Percentiles rank a stretch among this genome's conserved stretches.
Evolutionary conservation across 768 basidiomycete species (phyloP).

Genomic region (Mycena crocata): DNA sequence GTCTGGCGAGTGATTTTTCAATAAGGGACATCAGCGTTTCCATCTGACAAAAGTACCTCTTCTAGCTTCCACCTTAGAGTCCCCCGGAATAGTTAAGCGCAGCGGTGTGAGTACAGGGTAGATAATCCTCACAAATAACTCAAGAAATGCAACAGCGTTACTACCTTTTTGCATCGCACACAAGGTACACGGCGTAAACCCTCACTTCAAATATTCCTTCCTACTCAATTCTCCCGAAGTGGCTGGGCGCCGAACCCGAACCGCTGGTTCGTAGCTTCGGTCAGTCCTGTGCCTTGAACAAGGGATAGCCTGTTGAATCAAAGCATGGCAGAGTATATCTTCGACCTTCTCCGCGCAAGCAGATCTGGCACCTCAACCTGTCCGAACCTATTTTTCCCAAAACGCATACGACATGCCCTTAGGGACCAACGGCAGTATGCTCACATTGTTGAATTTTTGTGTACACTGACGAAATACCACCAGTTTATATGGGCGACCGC

Average conservation of each 20-base stretch:
- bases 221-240: constrained; percentile 10
- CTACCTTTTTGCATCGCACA: constrained; percentile 70
- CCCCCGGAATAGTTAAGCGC: constrained; percentile 71
- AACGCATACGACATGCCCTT: constrained; percentile 67
- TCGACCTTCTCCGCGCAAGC: constrained; percentile 67
- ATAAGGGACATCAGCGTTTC: neutral
- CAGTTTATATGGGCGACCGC: constrained; percentile 74
- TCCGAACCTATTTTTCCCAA: constrained; percentile 71
- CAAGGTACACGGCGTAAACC: constrained; percentile 37
- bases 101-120: constrained; percentile 52
- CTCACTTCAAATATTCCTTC: neutral
- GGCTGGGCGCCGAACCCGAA: constrained; percentile 74
- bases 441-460: too few species aligned
- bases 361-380: constrained; percentile 64
- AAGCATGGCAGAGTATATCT: constrained; percentile 35
- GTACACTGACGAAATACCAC: too few species aligned
- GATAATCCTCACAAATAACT: neutral
- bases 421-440: constrained; percentile 54
- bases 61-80: constrained; percentile 66
- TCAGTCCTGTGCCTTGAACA: constrained; percentile 32
- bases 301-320: neutral
- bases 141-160: constrained; percentile 42
- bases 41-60: neutral
- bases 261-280: constrained; percentile 65
- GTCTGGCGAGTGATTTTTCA: constrained; percentile 47